These are phyloP conservation scores for Backusella macrospora DNA, from an alignment of 192 early-diverging fungal genomes.

Conservation along the genomic window DNA sequence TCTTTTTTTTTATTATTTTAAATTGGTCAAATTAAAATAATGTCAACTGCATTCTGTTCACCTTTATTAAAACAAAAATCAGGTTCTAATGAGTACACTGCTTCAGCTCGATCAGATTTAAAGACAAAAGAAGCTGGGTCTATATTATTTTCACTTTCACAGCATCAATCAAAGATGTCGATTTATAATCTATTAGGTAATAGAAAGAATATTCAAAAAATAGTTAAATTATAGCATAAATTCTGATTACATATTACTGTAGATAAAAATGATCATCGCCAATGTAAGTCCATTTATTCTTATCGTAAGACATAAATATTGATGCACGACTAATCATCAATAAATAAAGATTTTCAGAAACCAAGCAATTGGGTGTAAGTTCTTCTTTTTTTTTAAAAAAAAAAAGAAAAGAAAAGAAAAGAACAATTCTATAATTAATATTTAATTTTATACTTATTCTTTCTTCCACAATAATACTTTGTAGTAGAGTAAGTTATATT, in stretches of 20 bases:
- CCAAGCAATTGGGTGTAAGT: neutral
- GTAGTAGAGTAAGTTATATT: neutral
- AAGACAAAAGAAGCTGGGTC: slow-evolving; percentile 31
- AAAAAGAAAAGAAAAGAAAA: too few relatives aligned
- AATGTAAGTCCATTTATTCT: neutral
- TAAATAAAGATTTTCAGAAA: neutral
- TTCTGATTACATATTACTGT: neutral
- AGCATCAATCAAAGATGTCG: slow-evolving; percentile 9
- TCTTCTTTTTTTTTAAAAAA: too few relatives aligned
- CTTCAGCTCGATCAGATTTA: neutral
- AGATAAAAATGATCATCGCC: neutral
- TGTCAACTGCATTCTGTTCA: neutral
- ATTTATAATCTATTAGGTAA: neutral
- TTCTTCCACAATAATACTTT: neutral
- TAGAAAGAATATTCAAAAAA: neutral
- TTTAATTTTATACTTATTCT: neutral
- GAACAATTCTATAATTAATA: neutral
- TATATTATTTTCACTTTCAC: slow-evolving; percentile 25
- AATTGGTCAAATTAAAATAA: neutral
- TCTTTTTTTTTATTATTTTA: slow-evolving; percentile 10
- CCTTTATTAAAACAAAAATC: neutral
- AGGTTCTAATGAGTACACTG: neutral
- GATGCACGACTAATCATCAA: neutral
- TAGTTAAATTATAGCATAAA: neutral
- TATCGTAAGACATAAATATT: slow-evolving; percentile 13